These are phyloP conservation scores for Lizonia empirigonia DNA, from an alignment of 2,329 filamentous ascomycete genomes.

Conservation along the genomic window DNA sequence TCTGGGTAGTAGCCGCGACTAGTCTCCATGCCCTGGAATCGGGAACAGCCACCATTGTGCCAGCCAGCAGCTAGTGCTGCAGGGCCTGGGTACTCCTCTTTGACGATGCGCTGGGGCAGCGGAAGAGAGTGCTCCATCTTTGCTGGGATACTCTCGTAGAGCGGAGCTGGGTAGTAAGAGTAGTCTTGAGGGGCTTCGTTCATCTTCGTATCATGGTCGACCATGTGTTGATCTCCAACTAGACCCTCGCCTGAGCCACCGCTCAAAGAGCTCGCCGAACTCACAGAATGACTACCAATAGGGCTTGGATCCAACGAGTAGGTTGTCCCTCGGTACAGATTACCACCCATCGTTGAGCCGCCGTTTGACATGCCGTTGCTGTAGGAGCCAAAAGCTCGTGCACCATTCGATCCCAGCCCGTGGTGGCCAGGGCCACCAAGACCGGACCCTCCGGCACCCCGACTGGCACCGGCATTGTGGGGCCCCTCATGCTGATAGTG, in stretches of 20 bases:
- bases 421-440: constrained; percentile 47
- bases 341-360: constrained; percentile 38
- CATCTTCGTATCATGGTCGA: constrained; percentile 46
- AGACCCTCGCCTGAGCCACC: constrained; percentile 50
- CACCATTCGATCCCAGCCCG: constrained; percentile 71
- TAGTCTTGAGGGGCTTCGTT: constrained; percentile 53
- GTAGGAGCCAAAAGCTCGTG: constrained; percentile 49
- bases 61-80: constrained; percentile 38
- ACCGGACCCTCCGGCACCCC: constrained; percentile 42
- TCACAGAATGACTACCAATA: constrained; percentile 51
- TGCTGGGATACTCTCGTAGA: constrained; percentile 50
- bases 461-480: constrained; percentile 44
- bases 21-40: constrained; percentile 54
- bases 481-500: constrained; percentile 56
- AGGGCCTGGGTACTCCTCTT: constrained; percentile 51
- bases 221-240: constrained; percentile 50
- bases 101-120: constrained; percentile 47
- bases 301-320: constrained; percentile 50
- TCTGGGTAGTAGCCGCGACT: constrained; percentile 56
- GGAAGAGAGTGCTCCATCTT: constrained; percentile 44
- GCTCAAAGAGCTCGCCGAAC: constrained; percentile 51
- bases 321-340: constrained; percentile 42
- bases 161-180: constrained; percentile 53
- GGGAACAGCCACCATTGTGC: constrained; percentile 49
- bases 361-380: constrained; percentile 42